Conservation (phyloP, 495 filamentous ascomycete species). For the Penicillium flavigenum region DNA sequence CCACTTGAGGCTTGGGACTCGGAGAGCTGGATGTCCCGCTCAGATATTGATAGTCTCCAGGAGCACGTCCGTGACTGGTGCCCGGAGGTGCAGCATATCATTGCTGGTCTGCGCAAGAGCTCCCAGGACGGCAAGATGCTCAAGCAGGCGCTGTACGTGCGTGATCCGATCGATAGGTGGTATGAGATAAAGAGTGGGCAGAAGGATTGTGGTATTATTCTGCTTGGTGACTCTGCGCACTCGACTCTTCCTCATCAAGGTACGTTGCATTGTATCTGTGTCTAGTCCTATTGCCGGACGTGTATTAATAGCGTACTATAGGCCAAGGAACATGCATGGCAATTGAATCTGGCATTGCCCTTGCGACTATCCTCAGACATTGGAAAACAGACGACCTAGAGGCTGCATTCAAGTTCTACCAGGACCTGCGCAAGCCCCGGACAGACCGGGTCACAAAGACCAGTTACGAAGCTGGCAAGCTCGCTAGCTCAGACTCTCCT, state of each 20-base stretch:
- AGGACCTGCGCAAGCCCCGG: constrained; percentile 32
- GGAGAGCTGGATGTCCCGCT: constrained; percentile 37
- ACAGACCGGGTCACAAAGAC: constrained; percentile 33
- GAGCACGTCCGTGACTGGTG: constrained; percentile 37
- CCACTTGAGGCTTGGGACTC: constrained; percentile 32
- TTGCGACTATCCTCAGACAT: constrained; percentile 30
- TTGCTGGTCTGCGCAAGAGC: constrained; percentile 28
- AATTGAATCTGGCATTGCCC: constrained; percentile 34
- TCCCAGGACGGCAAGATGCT: constrained; percentile 30
- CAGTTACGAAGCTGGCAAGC: constrained; percentile 32
- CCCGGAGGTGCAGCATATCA: constrained; percentile 32
- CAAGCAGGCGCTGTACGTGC: constrained; percentile 34
- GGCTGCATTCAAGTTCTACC: constrained; percentile 31
- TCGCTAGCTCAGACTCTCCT: constrained; percentile 30
- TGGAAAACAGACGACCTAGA: constrained; percentile 29
- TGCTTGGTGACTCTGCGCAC: constrained; percentile 34
- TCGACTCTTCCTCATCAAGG: constrained; percentile 36
- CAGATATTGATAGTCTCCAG: constrained; percentile 31
- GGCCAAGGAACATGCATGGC: constrained; percentile 37
- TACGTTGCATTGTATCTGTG: not conserved
- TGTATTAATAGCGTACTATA: constrained; percentile 8
- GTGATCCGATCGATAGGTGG: constrained; percentile 30
- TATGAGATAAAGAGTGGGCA: constrained; percentile 29
- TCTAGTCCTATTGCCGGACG: not conserved
- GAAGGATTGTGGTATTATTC: constrained; percentile 28